Conservation (phyloP, 495 filamentous ascomycete genomes). For the Penicillium canariense region DNA sequence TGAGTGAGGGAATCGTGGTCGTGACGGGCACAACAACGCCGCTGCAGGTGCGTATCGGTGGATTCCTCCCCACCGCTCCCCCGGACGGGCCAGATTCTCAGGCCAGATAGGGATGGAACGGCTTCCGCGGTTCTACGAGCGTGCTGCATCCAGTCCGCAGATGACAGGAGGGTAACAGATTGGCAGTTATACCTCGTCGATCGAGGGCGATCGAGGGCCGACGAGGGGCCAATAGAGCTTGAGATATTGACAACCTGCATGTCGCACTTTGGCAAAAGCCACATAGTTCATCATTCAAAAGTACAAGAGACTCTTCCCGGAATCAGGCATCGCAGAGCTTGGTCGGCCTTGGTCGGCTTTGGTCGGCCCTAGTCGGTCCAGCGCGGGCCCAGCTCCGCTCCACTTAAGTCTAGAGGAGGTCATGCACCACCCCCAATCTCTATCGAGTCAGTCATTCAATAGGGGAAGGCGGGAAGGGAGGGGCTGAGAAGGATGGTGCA, state of each 20-base stretch:
- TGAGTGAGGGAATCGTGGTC: slow-evolving; percentile 12
- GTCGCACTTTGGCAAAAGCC: slow-evolving; percentile 2
- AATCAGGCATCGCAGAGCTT: not conserved
- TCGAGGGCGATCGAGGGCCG: not conserved
- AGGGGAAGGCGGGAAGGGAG: not conserved
- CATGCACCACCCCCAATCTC: no score
- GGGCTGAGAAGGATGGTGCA: not conserved
- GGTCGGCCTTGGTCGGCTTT: not conserved
- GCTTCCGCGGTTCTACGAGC: slow-evolving; percentile 17
- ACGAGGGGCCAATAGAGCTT: not conserved
- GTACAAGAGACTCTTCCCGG: not conserved
- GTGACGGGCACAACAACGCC: slow-evolving; percentile 9
- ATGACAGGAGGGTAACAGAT: slow-evolving; percentile 12
- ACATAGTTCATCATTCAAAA: slow-evolving; percentile 7
- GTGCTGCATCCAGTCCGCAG: slow-evolving; percentile 18
- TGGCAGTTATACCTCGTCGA: slow-evolving; percentile 7
- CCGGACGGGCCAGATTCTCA: not conserved
- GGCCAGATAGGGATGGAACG: slow-evolving; percentile 17
- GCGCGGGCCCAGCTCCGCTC: not conserved
- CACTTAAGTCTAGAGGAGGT: no score
- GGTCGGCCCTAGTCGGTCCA: not conserved
- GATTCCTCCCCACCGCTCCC: slow-evolving; percentile 2
- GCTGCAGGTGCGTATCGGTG: slow-evolving; percentile 11
- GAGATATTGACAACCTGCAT: not conserved
- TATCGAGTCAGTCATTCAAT: no score